Evolutionary conservation across 176 grass and related monocot genomes (phyloP).

Genomic region (Stipa capillata): DNA sequence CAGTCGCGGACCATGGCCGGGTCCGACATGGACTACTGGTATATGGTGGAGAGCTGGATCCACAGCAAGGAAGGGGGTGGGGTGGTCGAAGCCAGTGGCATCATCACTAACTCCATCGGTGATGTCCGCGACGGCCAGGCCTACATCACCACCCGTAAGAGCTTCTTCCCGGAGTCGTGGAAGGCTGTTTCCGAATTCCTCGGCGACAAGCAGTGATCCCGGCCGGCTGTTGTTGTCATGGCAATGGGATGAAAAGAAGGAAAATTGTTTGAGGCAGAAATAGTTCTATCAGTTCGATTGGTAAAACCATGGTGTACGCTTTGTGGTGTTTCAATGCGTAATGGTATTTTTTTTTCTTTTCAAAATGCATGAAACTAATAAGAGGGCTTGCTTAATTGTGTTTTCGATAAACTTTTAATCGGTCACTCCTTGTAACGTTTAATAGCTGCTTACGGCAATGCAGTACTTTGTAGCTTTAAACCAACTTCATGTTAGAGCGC

Average conservation of each 20-base stretch:
- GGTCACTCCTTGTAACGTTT: too few relatives aligned
- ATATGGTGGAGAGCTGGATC: background rate
- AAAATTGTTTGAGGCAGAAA: too few relatives aligned
- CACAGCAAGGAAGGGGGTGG: background rate
- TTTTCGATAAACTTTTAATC: too few relatives aligned
- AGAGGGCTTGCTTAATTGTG: too few relatives aligned
- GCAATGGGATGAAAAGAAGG: background rate
- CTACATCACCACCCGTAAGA: constrained; percentile 3
- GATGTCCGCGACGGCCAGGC: background rate
- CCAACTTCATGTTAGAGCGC: too few relatives aligned
- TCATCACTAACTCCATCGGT: background rate
- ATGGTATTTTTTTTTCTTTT: too few relatives aligned
- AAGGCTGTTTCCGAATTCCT: background rate
- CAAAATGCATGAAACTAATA: too few relatives aligned
- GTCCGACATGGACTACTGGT: background rate
- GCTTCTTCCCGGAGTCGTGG: constrained; percentile 14
- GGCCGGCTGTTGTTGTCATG: background rate
- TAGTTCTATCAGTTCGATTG: too few relatives aligned
- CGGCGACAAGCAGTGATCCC: background rate
- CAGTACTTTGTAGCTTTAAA: too few relatives aligned
- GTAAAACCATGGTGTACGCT: too few relatives aligned
- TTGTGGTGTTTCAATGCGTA: too few relatives aligned
- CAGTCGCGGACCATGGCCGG: background rate
- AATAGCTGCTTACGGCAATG: too few relatives aligned
- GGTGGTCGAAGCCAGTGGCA: background rate